Evolutionary conservation across 2,329 filamentous ascomycete species (phyloP).

Genomic region (Tolypocladium inflatum): DNA sequence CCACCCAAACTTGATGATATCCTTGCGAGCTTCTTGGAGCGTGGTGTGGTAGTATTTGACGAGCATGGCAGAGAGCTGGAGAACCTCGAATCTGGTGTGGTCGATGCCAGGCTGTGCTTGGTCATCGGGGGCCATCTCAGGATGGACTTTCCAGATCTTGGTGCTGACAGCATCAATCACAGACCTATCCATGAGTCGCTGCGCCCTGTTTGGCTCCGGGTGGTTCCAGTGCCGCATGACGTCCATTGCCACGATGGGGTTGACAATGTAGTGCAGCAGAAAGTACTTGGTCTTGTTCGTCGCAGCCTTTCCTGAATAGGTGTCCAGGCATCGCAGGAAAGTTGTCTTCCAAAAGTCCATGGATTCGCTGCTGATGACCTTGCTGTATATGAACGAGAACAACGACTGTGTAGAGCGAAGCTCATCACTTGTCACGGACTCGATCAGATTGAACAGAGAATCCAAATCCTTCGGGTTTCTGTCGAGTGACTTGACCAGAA

Average conservation of each 20-base stretch:
- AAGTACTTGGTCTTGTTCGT: constrained; percentile 91
- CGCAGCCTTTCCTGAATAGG: constrained; percentile 69
- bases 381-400: constrained; percentile 72
- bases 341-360: constrained; percentile 79
- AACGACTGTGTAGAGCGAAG: constrained; percentile 69
- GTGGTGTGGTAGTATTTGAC: constrained; percentile 90
- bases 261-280: constrained; percentile 82
- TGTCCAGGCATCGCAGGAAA: constrained; percentile 76
- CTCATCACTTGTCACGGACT: constrained; percentile 73
- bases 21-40: constrained; percentile 85
- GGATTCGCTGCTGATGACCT: constrained; percentile 76
- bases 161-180: constrained; percentile 86
- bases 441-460: constrained; percentile 74
- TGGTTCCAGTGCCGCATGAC: constrained; percentile 73
- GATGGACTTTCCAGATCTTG: constrained; percentile 87
- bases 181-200: constrained; percentile 71
- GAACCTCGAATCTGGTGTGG: constrained; percentile 88
- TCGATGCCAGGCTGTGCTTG: constrained; percentile 78
- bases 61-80: constrained; percentile 89
- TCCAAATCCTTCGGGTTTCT: constrained; percentile 70
- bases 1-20: constrained; percentile 99
- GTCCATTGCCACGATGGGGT: constrained; percentile 94
- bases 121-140: constrained; percentile 76
- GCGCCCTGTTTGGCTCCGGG: constrained; percentile 44
- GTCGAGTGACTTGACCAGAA: constrained; percentile 73